These are phyloP conservation scores for Populus hybrid DNA, from an alignment of 441 rosid genomes.

Conservation along the genomic window DNA sequence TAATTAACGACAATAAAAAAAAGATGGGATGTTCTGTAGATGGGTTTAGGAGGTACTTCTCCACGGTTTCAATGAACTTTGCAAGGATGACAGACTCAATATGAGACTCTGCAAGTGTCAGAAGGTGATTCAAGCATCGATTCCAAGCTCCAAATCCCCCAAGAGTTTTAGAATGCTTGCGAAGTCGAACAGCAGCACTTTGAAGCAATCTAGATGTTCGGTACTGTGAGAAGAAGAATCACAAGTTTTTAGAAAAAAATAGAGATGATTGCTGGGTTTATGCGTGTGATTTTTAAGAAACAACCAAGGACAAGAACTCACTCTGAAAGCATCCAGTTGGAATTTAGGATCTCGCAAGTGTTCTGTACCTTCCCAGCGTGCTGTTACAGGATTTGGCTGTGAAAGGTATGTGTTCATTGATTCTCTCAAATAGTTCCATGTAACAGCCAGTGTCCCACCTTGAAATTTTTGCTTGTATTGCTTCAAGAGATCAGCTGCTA, in stretches of 20 bases:
- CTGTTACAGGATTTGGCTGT: slow-evolving; percentile 92
- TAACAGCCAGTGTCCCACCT: slow-evolving; percentile 88
- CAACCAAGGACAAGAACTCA: slow-evolving; percentile 34
- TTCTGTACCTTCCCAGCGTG: slow-evolving; percentile 89
- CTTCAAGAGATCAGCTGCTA: slow-evolving; percentile 89
- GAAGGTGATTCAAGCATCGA: slow-evolving; percentile 96
- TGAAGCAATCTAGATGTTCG: slow-evolving; percentile 95
- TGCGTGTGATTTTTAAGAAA: slow-evolving; percentile 1
- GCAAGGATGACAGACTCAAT: slow-evolving; percentile 89
- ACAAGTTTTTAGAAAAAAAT: background rate
- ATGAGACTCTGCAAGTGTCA: slow-evolving; percentile 94
- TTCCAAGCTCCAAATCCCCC: slow-evolving; percentile 97
- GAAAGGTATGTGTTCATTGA: slow-evolving; percentile 87
- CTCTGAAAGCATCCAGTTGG: slow-evolving; percentile 95
- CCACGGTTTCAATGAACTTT: slow-evolving; percentile 82
- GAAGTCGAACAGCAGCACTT: slow-evolving; percentile 73
- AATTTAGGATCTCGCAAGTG: slow-evolving; percentile 92
- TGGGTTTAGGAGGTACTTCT: slow-evolving; percentile 48
- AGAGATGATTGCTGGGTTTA: background rate
- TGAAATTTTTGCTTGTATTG: slow-evolving; percentile 83
- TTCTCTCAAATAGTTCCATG: slow-evolving; percentile 94
- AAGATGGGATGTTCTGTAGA: background rate
- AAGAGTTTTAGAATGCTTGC: slow-evolving; percentile 72
- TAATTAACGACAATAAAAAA: background rate
- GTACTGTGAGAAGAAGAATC: slow-evolving; percentile 48